A percentile compares a stretch with the other conserved stretches of the same genome.
phyloP scores from a whole-genome alignment of 2,329 filamentous ascomycete species.

The Fusarium sp. region DNA sequence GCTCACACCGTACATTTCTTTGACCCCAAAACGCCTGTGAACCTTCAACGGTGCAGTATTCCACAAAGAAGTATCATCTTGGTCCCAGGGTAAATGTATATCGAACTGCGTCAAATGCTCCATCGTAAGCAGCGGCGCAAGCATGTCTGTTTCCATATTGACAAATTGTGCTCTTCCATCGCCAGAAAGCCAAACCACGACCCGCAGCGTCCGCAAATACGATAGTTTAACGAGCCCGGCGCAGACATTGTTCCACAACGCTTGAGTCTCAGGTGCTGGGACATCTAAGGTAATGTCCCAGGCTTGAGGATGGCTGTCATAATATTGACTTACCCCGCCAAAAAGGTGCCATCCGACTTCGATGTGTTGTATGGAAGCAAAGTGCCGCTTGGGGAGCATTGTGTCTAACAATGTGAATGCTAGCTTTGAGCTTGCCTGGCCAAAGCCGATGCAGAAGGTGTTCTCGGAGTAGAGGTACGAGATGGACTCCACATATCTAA shows the following conservation, averaged over 20 bases:
- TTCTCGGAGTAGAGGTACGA: neutral
- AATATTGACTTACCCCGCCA: neutral
- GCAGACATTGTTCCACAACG: neutral
- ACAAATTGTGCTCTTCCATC: neutral
- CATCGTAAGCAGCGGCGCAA: neutral
- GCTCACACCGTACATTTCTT: neutral
- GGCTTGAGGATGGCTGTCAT: constrained; percentile 6
- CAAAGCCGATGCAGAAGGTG: constrained; percentile 2
- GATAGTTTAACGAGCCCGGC: neutral
- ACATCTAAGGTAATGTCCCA: neutral
- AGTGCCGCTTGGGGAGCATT: neutral
- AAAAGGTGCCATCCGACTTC: constrained; percentile 1
- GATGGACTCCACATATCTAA: neutral
- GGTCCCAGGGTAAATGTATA: neutral
- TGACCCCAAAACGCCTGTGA: neutral
- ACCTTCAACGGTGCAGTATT: neutral
- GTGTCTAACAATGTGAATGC: neutral
- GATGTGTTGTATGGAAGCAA: neutral
- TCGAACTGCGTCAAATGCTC: neutral
- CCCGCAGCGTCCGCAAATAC: neutral
- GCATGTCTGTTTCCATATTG: neutral
- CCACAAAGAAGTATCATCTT: rapidly evolving
- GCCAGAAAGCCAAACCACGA: neutral
- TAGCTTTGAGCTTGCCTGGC: neutral
- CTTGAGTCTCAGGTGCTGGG: neutral